These are phyloP conservation scores for Microdochium paspali DNA, from an alignment of 2,329 filamentous ascomycete species.

Conservation along the genomic window DNA sequence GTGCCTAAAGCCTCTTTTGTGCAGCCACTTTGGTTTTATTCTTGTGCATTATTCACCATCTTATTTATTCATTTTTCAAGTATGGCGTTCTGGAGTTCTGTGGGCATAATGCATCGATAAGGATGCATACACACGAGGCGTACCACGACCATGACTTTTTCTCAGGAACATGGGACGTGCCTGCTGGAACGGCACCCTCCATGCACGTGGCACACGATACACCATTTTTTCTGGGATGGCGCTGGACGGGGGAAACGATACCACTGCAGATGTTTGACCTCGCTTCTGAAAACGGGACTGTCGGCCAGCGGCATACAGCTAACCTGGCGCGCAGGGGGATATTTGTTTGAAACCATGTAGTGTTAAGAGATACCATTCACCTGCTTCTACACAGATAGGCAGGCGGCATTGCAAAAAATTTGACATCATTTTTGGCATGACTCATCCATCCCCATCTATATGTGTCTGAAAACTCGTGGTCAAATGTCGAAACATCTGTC, in stretches of 20 bases:
- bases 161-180: not conserved
- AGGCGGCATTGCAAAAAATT: not conserved
- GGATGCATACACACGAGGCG: not conserved
- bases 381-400: not conserved
- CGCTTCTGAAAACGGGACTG: not conserved
- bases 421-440: not conserved
- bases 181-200: not conserved
- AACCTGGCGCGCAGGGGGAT: not conserved
- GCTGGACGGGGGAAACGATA: not conserved
- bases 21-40: conserved; percentile 3
- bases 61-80: not conserved
- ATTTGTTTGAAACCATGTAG: not conserved
- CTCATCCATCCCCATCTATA: too few species aligned
- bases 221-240: not conserved
- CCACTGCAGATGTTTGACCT: not conserved
- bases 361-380: conserved; percentile 1
- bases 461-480: too few species aligned
- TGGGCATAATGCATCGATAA: not conserved
- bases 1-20: conserved; percentile 16
- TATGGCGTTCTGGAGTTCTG: not conserved
- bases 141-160: not conserved
- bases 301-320: not conserved
- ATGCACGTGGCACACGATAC: not conserved
- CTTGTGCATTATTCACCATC: not conserved
- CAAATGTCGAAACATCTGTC: too few species aligned